Conservation (phyloP, 257 asterid genomes). For the Phtheirospermum japonicum region DNA sequence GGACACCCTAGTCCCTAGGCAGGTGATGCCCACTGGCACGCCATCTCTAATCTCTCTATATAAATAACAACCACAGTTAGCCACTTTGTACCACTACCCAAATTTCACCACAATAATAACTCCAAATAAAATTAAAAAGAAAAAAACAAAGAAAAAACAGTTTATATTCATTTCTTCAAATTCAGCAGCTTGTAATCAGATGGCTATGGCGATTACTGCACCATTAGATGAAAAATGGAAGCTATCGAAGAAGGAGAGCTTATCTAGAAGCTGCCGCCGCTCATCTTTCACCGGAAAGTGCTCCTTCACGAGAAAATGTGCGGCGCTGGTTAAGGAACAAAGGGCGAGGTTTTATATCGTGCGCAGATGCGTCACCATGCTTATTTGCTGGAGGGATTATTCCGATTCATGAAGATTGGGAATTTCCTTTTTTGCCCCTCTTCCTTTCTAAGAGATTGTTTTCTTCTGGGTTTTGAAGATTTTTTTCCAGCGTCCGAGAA, state of each 20-base stretch:
- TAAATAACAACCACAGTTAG: conserved; percentile 41
- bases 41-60: conserved; percentile 33
- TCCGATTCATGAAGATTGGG: conserved; percentile 47
- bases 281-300: conserved; percentile 44
- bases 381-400: conserved; percentile 85
- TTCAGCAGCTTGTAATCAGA: not conserved
- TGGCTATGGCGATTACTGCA: conserved; percentile 20
- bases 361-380: conserved; percentile 92
- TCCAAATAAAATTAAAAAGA: not conserved
- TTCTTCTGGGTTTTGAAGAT: conserved; percentile 8
- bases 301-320: conserved; percentile 74
- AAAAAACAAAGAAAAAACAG: no score
- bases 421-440: conserved; percentile 21
- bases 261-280: conserved; percentile 29
- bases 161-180: no score
- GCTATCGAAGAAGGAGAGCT: conserved; percentile 36
- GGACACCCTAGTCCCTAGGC: conserved; percentile 37
- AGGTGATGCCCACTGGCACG: conserved; percentile 54
- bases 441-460: conserved; percentile 64
- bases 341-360: conserved; percentile 84
- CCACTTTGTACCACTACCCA: conserved; percentile 17
- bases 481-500: conserved; percentile 66
- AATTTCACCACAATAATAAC: conserved; percentile 25
- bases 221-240: conserved; percentile 38
- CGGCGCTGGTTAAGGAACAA: conserved; percentile 73